phyloP scores from a whole-genome alignment of 2,329 filamentous ascomycete genomes.

The Zelopaecilomyces penicillatus region DNA sequence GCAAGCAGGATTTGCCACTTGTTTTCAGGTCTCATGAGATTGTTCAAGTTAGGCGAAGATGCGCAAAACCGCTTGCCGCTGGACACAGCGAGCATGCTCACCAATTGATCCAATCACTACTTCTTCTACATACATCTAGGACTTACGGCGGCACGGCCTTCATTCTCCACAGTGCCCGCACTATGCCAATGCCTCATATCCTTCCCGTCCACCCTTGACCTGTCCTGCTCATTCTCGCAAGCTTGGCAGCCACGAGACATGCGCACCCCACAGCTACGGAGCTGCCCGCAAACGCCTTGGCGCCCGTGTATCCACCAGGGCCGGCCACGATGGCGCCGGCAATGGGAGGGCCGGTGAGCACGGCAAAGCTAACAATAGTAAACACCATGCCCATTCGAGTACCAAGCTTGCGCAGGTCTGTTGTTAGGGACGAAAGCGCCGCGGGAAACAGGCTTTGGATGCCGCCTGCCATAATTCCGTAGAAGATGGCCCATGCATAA shows the following conservation, averaged over 20 bases:
- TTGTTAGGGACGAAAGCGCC: conserved; percentile 44
- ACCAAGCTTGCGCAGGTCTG: conserved; percentile 42
- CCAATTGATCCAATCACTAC: no score
- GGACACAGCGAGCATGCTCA: no score
- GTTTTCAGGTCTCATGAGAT: no score
- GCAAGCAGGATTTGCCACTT: no score
- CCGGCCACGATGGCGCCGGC: conserved; percentile 38
- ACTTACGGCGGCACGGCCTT: no score
- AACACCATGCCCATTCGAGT: conserved; percentile 52
- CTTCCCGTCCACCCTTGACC: conserved; percentile 27
- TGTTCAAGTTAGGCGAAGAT: no score
- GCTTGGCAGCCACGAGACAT: conserved; percentile 31
- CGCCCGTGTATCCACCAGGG: conserved; percentile 35
- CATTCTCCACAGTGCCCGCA: no score
- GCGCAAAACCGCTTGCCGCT: no score
- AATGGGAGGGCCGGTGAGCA: conserved; percentile 44
- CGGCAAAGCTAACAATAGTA: conserved; percentile 44
- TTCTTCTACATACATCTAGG: no score
- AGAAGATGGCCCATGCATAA: conserved; percentile 54
- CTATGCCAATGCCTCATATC: not conserved
- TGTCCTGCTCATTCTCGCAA: conserved; percentile 28
- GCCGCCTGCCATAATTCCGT: conserved; percentile 52
- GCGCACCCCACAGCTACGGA: conserved; percentile 27
- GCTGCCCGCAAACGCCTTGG: conserved; percentile 40
- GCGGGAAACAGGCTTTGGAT: conserved; percentile 60